These are phyloP conservation scores for Xylariaceae sp. DNA, from an alignment of 2,329 filamentous ascomycete species.

Conservation along the genomic window DNA sequence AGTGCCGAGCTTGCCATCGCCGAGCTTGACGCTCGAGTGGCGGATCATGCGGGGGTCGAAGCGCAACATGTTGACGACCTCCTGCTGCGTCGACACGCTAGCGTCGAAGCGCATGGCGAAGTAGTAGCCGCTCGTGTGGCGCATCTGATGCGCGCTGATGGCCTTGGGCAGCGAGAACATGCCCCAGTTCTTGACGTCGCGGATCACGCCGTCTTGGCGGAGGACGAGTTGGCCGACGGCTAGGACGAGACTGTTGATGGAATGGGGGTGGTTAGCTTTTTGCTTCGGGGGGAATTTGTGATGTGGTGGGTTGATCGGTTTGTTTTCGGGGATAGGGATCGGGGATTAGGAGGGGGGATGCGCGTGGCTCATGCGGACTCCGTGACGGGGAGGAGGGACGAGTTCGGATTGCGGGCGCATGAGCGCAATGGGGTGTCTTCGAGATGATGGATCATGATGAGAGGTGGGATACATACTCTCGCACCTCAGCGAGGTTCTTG, in stretches of 20 bases:
- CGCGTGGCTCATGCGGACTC: background rate
- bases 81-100: conserved; percentile 64
- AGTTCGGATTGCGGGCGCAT: background rate
- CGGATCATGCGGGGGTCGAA: conserved; percentile 89
- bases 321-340: background rate
- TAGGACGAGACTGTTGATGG: conserved; percentile 66
- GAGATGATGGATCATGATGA: background rate
- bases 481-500: conserved; percentile 83
- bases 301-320: background rate
- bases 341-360: background rate
- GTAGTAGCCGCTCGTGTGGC: conserved; percentile 84
- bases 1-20: conserved; percentile 53
- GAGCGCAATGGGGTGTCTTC: background rate
- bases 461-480: conserved; percentile 64
- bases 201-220: conserved; percentile 77
- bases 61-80: conserved; percentile 67
- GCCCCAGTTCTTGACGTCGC: conserved; percentile 93
- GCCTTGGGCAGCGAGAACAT: conserved; percentile 80
- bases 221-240: conserved; percentile 81
- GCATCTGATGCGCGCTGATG: conserved; percentile 72
- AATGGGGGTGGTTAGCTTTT: background rate
- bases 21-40: conserved; percentile 80
- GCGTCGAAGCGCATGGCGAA: conserved; percentile 97
- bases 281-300: background rate
- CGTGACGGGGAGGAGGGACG: background rate